phyloP scores from a whole-genome alignment of 768 basidiomycete species.

The Coprinopsis strossmayeri region DNA sequence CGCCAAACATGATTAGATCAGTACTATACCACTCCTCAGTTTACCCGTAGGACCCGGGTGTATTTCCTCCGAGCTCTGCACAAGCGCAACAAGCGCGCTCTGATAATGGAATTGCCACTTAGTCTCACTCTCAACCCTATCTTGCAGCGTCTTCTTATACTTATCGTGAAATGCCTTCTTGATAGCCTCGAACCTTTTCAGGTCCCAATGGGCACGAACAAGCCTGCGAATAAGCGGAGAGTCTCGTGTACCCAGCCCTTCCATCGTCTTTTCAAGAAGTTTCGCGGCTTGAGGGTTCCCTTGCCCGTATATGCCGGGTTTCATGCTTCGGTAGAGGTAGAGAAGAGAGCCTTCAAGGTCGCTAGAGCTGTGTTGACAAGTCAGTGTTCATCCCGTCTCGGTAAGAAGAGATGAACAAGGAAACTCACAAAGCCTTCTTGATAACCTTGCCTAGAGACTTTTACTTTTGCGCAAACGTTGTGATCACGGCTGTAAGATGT shows the following conservation, averaged over 20 bases:
- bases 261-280: slow-evolving; percentile 45
- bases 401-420: neutral
- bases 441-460: slow-evolving; percentile 31
- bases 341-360: slow-evolving; percentile 38
- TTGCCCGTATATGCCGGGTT: slow-evolving; percentile 36
- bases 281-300: slow-evolving; percentile 35
- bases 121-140: slow-evolving; percentile 45
- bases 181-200: slow-evolving; percentile 35
- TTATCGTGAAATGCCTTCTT: slow-evolving; percentile 39
- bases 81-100: no score
- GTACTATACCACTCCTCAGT: no score
- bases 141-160: slow-evolving; percentile 35
- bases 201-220: slow-evolving; percentile 48
- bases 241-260: slow-evolving; percentile 47
- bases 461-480: slow-evolving; percentile 23
- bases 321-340: slow-evolving; percentile 38
- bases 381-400: neutral
- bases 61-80: no score
- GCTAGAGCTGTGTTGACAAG: slow-evolving; percentile 24
- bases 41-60: no score
- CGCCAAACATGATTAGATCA: no score
- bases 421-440: slow-evolving; percentile 32
- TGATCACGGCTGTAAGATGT: slow-evolving; percentile 34
- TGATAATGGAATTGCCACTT: no score
- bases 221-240: slow-evolving; percentile 35